phyloP scores from a whole-genome alignment of 2,329 filamentous ascomycete genomes.

The Epichloe hybrida region DNA sequence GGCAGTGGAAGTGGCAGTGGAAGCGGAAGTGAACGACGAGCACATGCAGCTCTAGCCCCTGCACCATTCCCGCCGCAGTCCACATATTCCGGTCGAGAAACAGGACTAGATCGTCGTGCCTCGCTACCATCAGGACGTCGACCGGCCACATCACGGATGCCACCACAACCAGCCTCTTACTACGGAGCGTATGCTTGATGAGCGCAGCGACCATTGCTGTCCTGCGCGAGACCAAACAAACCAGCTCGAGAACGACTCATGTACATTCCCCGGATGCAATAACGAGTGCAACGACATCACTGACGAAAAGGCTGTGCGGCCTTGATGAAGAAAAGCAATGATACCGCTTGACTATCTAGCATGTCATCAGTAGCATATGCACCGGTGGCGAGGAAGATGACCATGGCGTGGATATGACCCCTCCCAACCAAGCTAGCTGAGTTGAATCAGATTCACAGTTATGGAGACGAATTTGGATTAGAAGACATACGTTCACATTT shows the following conservation, averaged over 20 bases:
- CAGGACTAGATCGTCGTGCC: not conserved
- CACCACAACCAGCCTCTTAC: constrained; percentile 1
- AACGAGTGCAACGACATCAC: constrained; percentile 1
- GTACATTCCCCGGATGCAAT: not conserved
- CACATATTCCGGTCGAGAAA: constrained; percentile 1
- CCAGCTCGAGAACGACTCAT: not conserved
- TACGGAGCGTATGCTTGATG: constrained; percentile 2
- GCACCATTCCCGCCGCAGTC: not conserved
- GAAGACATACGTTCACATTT: not conserved
- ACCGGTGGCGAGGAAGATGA: not conserved
- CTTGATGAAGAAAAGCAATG: not conserved
- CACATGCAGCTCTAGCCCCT: not conserved
- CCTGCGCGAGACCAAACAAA: not conserved
- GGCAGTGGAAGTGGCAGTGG: not conserved
- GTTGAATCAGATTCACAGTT: not conserved
- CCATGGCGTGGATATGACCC: not conserved
- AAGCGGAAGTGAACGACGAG: constrained; percentile 1
- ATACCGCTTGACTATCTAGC: not conserved
- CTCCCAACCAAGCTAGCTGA: not conserved
- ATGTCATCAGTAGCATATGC: constrained; percentile 1
- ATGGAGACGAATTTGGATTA: not conserved
- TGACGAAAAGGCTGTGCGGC: not conserved
- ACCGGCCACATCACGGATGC: constrained; percentile 1
- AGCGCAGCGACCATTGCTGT: not conserved
- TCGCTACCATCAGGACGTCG: constrained; percentile 1